Evolutionary conservation across 1,139 yeast species (phyloP).

Genomic region (Yarrowia galli): DNA sequence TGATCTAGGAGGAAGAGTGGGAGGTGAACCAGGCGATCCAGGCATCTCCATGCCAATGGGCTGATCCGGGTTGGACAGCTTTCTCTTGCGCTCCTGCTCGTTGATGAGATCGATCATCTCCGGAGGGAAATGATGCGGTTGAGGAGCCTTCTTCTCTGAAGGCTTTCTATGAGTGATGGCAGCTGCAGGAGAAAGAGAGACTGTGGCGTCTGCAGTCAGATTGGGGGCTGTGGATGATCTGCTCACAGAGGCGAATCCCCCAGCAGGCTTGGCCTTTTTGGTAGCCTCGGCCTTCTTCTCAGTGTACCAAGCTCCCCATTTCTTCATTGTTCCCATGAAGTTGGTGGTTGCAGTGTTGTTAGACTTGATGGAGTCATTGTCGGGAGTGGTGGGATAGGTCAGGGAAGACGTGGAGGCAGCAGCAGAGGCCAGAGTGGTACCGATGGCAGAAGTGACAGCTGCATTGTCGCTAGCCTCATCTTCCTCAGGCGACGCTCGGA

Average conservation of each 20-base stretch:
- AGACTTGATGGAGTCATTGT: slow-evolving; percentile 19
- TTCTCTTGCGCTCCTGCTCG: slow-evolving; percentile 31
- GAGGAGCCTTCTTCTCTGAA: slow-evolving; percentile 44
- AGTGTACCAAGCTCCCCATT: slow-evolving; percentile 49
- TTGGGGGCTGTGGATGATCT: slow-evolving; percentile 9
- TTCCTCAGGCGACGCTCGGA: slow-evolving; percentile 1
- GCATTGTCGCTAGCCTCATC: neutral
- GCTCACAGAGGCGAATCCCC: slow-evolving; percentile 14
- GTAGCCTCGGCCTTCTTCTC: slow-evolving; percentile 44
- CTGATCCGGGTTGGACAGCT: slow-evolving; percentile 29
- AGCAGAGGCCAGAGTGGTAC: slow-evolving; percentile 18
- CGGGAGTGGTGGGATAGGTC: neutral
- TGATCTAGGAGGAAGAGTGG: slow-evolving; percentile 27
- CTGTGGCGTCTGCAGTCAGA: slow-evolving; percentile 17
- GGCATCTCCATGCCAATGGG: slow-evolving; percentile 37
- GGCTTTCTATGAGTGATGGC: slow-evolving; percentile 35
- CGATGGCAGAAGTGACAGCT: neutral
- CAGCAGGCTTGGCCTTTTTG: slow-evolving; percentile 24
- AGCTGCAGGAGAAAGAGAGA: slow-evolving; percentile 23
- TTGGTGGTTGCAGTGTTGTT: neutral
- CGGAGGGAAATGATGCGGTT: slow-evolving; percentile 48
- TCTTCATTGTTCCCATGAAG: slow-evolving; percentile 47
- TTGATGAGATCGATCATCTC: slow-evolving; percentile 45
- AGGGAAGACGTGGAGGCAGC: slow-evolving; percentile 30
- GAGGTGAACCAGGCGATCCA: slow-evolving; percentile 33